Evolutionary conservation across 768 basidiomycete species (phyloP), one percentile per base, ranked within the genome.

Genomic region (Podaxis sp.): DNA sequence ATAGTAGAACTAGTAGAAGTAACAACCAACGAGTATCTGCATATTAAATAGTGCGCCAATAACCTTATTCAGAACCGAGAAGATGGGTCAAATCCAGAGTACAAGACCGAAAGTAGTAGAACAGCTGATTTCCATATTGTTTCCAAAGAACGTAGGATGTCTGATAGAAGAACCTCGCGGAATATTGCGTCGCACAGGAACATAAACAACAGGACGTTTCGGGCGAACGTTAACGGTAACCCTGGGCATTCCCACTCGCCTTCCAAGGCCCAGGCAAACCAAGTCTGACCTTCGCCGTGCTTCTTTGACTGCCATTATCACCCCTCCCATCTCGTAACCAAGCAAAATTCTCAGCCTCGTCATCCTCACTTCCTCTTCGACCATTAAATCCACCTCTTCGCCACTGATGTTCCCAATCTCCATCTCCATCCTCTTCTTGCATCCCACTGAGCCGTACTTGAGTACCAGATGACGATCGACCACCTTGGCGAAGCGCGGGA

Each of bases 331-430:
- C 46, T n/a, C 24, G 39, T 19, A 73, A 69, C 17, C 69, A 70
- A 42, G 64, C 64, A 57, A 70, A 70, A 13, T 67, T 68, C 33
- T 70, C 72, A n/a, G 61, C 53, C 52, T 72, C 69, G n/a, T 74
- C 75, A 38, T 74, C 73, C 51, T 71, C 75, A 13, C 73, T 75
- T 17, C 69, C 63, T 42, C 66, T 69, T 51, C 68, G 65, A 44
- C 62, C 67, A 15, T 66, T 66, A 70, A 69, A 73, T 6, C 70
- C 73, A 24, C 65, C 61, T 12, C 71, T 71, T 69, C 68, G 74
- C 52, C 74, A 69, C 51, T 74, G 64, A 42, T 66, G 57, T 40
- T 71, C 72, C 36, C 69, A 71, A 54, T 71, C 71, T 65, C 68
- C 74, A 33, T 70, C 71, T 7, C 64, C 65, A 44, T 70, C 68